phyloP scores from a whole-genome alignment of 371 early-diverging fungal species.

The Mucor plumbeus region DNA sequence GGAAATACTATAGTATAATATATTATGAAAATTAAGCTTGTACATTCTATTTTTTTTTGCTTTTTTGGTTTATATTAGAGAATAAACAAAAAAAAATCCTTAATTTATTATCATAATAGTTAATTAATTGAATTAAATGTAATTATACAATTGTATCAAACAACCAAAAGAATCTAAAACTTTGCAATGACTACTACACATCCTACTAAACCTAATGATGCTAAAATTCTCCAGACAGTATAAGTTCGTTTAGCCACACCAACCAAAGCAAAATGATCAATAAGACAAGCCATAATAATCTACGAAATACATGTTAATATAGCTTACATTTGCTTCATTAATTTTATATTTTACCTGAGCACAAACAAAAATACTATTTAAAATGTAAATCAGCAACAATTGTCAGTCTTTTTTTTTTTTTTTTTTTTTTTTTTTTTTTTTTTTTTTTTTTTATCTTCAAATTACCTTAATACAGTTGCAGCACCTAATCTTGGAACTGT shows the following conservation, averaged over 20 bases:
- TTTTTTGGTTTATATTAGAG: too few species aligned
- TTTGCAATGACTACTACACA: slow-evolving; percentile 54
- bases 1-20: too few species aligned
- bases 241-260: slow-evolving; percentile 46
- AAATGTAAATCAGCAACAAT: background rate
- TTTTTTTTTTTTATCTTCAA: too few species aligned
- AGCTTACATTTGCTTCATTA: background rate
- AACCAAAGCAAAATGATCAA: slow-evolving; percentile 53
- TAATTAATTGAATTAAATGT: too few species aligned
- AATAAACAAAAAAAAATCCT: too few species aligned
- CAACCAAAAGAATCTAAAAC: slow-evolving; percentile 12
- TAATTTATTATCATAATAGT: too few species aligned
- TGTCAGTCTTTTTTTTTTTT: background rate
- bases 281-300: slow-evolving; percentile 53
- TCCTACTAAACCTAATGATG: slow-evolving; percentile 53
- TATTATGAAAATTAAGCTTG: too few species aligned
- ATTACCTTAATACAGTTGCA: slow-evolving; percentile 42
- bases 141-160: background rate
- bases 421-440: too few species aligned
- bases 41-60: too few species aligned
- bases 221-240: slow-evolving; percentile 56
- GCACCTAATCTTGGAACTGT: slow-evolving; percentile 55
- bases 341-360: slow-evolving; percentile 36
- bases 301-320: background rate
- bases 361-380: slow-evolving; percentile 54